Base-by-base conservation (phyloP, 2,329 filamentous ascomycete species). In the Didymella segeticola region DNA sequence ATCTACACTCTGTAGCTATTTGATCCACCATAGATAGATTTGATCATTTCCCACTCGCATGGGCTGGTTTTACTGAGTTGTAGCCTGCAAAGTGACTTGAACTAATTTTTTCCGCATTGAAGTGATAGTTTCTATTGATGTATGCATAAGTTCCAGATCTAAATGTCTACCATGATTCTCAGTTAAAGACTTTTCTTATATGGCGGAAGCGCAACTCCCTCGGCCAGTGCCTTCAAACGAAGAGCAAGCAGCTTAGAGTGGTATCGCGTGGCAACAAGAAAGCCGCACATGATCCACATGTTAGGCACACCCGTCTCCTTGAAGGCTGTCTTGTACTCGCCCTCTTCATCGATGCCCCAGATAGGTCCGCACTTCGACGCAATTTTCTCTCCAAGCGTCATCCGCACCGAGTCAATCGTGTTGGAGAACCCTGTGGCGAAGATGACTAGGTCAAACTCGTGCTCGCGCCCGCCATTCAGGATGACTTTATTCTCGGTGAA, bases 381-480 rank as follows among this genome's bases (percentile, higher is more conserved):
- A 11, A 89, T 76, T n/a, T 81, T 78, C 23, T 87, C 80, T 0
- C 87, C 88, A 53, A 90, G 80, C 15, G 88, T 82, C 17, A 77
- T 75, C 6, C 83, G 75, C 1, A 86, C 83, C 17, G 83, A 82
- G 0, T 83, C 85, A 6, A 80, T 78, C 86, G 90, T 90, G 64
- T 88, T 89, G 57, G 86, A 80, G 60, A 88, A 89, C 0, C 83
- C 76, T 2, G 77, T 79, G 0, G 76, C 77, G 10, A 78, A 57
- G 2, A 89, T 78, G 17, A 89, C 80, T 57, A 87, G 79, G 55
- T 89, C 86, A 0, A 85, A 84, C 22, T 83, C 79, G 0, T 88
- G 67, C 60, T 80, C 78, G 0, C 74, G 73, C 0, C 84, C 85
- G 51, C 87, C 85, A 84, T 52, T 0, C n/a, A 72, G 52, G 7